Percentiles rank a stretch among this genome's conserved stretches.
These are phyloP conservation scores for Trichoderma sp. DNA, from an alignment of 2,329 filamentous ascomycete genomes.

Conservation along the genomic window DNA sequence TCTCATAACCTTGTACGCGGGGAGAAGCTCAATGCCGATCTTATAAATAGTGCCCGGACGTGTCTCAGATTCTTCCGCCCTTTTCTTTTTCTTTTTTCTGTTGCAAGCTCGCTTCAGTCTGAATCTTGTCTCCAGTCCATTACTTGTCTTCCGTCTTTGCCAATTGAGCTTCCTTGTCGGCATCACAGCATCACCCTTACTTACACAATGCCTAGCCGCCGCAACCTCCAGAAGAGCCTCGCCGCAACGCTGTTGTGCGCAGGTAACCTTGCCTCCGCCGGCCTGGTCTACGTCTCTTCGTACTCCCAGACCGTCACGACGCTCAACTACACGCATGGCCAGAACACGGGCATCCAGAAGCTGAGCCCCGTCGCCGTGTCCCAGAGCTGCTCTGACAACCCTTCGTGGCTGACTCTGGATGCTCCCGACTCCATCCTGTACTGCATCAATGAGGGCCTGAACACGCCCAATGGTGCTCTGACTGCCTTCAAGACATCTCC, in stretches of 20 bases:
- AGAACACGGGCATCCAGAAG: conserved; percentile 26
- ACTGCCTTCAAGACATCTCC: conserved; percentile 38
- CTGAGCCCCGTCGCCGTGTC: conserved; percentile 45
- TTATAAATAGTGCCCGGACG: conserved; percentile 3
- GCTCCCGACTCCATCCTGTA: conserved; percentile 49
- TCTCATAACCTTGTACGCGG: neutral
- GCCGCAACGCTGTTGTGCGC: conserved; percentile 21
- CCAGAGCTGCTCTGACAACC: conserved; percentile 50
- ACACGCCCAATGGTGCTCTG: conserved; percentile 48
- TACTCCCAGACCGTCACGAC: conserved; percentile 50
- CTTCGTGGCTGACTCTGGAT: conserved; percentile 62
- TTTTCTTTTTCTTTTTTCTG: neutral
- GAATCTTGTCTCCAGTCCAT: neutral
- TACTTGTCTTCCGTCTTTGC: too few species aligned
- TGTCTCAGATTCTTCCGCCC: neutral
- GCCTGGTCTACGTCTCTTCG: conserved; percentile 48
- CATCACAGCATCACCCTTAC: neutral
- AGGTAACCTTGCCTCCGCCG: conserved; percentile 34
- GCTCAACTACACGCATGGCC: conserved; percentile 38
- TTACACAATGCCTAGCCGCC: conserved; percentile 8
- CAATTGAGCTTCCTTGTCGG: neutral
- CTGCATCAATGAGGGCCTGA: conserved; percentile 59
- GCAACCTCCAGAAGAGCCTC: conserved; percentile 18
- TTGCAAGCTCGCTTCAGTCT: neutral
- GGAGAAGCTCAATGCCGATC: conserved; percentile 11